These are phyloP conservation scores for Drechslerella dactyloides DNA, from an alignment of 2,329 filamentous ascomycete species.

Conservation along the genomic window DNA sequence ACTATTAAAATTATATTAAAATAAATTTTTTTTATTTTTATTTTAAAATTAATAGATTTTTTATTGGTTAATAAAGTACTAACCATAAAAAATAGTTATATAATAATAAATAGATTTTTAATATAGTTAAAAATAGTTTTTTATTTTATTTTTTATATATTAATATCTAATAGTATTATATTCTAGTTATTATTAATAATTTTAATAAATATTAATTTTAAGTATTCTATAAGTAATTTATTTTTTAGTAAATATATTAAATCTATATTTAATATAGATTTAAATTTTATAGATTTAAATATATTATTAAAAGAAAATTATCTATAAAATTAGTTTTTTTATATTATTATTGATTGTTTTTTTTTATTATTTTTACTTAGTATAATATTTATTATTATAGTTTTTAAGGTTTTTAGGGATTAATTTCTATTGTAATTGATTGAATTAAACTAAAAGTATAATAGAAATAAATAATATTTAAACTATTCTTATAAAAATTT, in stretches of 20 bases:
- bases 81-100: conserved; percentile 4
- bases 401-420: too few relatives aligned
- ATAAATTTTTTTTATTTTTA: conserved; percentile 5
- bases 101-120: conserved; percentile 4
- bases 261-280: not conserved
- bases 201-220: conserved; percentile 10
- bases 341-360: conserved; percentile 5
- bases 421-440: too few relatives aligned
- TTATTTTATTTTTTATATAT: conserved; percentile 7
- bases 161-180: conserved; percentile 9
- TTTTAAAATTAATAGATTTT: not conserved
- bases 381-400: conserved; percentile 1
- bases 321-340: conserved; percentile 7
- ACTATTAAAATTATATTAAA: conserved; percentile 10
- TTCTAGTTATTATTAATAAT: conserved; percentile 3
- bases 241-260: not conserved
- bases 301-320: conserved; percentile 7
- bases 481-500: conserved; percentile 5
- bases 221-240: not conserved
- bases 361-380: conserved; percentile 3
- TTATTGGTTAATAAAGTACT: not conserved
- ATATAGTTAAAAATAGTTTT: conserved; percentile 5
- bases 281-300: conserved; percentile 3
- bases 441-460: too few relatives aligned
- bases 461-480: conserved; percentile 7